A percentile compares a stretch with the other conserved stretches of the same genome.
Evolutionary conservation across 2,329 filamentous ascomycete species (phyloP).

Genomic region (Fusarium sp.): DNA sequence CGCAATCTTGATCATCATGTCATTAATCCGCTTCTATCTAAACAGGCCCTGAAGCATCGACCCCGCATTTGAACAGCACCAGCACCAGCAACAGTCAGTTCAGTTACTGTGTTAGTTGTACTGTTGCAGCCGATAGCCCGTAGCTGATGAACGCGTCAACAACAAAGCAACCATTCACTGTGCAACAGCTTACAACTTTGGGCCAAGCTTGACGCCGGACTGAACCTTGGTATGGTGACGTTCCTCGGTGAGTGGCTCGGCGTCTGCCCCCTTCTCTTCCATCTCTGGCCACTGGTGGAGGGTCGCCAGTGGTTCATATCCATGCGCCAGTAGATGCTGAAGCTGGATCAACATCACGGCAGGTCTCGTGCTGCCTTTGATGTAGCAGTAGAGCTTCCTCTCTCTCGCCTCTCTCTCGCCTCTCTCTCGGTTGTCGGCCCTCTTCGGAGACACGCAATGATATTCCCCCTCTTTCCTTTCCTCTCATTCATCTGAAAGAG

Average conservation of each 20-base stretch:
- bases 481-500: conserved; percentile 15
- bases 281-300: conserved; percentile 39
- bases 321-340: conserved; percentile 22
- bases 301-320: conserved; percentile 44
- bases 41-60: not conserved
- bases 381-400: conserved; percentile 16
- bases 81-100: too few species aligned
- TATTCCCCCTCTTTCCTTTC: conserved; percentile 6
- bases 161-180: conserved; percentile 6
- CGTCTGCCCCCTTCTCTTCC: conserved; percentile 21
- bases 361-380: conserved; percentile 32
- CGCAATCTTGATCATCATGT: conserved; percentile 14
- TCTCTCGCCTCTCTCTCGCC: conserved; percentile 16
- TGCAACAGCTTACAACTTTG: conserved; percentile 4
- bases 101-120: not conserved
- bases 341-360: conserved; percentile 38
- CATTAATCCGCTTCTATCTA: conserved; percentile 14
- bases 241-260: conserved; percentile 38
- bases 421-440: conserved; percentile 25
- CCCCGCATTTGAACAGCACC: conserved; percentile 24
- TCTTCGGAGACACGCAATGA: conserved; percentile 20
- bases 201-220: conserved; percentile 16
- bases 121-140: conserved; percentile 2
- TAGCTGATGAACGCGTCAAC: conserved; percentile 21
- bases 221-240: conserved; percentile 37